Percentiles rank a stretch among this genome's conserved stretches.
These are phyloP conservation scores for Bacidia gigantensis DNA, from an alignment of 495 filamentous ascomycete genomes.

Conservation along the genomic window DNA sequence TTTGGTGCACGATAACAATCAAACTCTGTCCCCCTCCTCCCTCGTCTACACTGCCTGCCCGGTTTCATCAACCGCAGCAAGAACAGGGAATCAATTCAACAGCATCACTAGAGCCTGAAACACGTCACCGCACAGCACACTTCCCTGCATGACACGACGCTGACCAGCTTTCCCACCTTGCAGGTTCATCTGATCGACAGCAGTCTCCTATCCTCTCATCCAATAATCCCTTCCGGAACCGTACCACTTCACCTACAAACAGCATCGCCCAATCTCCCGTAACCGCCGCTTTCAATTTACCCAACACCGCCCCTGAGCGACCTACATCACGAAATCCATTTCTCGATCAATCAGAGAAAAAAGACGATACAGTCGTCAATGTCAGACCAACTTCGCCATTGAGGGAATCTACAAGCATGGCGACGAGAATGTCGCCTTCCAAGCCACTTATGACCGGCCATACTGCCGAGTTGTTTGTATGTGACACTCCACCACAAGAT, in stretches of 20 bases:
- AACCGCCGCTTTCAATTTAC: constrained; percentile 23
- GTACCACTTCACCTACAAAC: constrained; percentile 53
- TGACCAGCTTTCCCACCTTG: constrained; percentile 3
- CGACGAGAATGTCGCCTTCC: constrained; percentile 30
- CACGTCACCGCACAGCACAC: background rate
- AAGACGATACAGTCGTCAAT: constrained; percentile 26
- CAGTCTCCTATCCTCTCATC: constrained; percentile 42
- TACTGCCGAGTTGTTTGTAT: constrained; percentile 82
- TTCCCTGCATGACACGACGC: constrained; percentile 1
- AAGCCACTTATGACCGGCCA: constrained; percentile 43
- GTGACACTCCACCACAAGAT: constrained; percentile 23
- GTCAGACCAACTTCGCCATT: constrained; percentile 23
- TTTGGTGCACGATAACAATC: background rate
- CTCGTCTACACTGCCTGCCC: too few species aligned
- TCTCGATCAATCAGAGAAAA: constrained; percentile 51
- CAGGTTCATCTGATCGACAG: constrained; percentile 8
- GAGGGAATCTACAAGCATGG: constrained; percentile 36
- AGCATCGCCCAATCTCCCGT: constrained; percentile 32
- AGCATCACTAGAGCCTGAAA: constrained; percentile 22
- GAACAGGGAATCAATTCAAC: background rate
- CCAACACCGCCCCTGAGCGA: constrained; percentile 44
- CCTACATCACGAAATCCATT: constrained; percentile 86
- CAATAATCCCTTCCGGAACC: constrained; percentile 98
- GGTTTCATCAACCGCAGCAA: background rate
- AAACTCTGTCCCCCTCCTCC: background rate